Conservation (phyloP, 164 flowering plant species). For the Magnolia kwangsiensis region DNA sequence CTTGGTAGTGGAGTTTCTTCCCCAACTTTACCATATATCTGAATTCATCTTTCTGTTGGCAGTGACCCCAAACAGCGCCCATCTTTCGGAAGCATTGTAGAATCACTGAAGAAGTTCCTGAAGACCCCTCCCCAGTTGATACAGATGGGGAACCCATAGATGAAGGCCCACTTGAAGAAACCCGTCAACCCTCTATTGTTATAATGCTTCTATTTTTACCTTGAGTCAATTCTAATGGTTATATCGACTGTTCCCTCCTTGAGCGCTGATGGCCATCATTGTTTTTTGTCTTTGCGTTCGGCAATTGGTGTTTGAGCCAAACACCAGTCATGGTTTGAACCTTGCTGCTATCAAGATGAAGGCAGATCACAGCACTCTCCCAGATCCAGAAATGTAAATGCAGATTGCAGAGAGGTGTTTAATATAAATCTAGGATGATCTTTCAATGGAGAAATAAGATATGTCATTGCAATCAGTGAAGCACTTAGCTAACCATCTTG, state of each 20-base stretch:
- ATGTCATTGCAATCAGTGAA: not conserved
- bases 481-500: not conserved
- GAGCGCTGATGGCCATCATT: not conserved
- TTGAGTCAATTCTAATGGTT: not conserved
- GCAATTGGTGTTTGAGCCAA: not conserved
- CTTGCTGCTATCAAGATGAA: not conserved
- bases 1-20: not conserved
- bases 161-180: not conserved
- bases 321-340: not conserved
- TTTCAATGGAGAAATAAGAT: not conserved
- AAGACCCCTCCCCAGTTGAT: conserved; percentile 64
- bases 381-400: not conserved
- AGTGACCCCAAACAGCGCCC: conserved; percentile 87
- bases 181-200: not conserved
- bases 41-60: conserved; percentile 16
- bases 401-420: not conserved
- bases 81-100: conserved; percentile 59
- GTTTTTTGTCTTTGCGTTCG: not conserved
- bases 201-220: not conserved
- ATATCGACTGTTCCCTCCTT: not conserved
- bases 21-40: not conserved
- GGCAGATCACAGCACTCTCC: not conserved
- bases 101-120: conserved; percentile 69
- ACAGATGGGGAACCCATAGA: conserved; percentile 42
- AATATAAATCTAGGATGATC: not conserved